These are phyloP conservation scores for Saturnispora diversa DNA, from an alignment of 805 yeast species.

Conservation along the genomic window DNA sequence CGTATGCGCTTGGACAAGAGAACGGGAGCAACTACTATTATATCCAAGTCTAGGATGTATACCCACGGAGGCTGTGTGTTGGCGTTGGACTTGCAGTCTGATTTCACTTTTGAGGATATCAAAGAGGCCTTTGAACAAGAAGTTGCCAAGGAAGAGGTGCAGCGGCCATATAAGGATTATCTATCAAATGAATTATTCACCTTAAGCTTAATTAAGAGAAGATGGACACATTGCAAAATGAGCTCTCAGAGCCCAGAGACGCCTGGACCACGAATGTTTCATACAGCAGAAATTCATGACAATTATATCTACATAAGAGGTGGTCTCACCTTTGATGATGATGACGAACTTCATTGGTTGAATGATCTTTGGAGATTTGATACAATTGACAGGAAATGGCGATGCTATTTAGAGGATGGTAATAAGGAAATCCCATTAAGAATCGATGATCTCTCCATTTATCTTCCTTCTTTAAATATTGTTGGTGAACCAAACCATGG, in stretches of 20 bases:
- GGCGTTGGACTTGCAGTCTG: conserved; percentile 40
- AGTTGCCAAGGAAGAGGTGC: conserved; percentile 7
- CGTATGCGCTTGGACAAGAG: conserved; percentile 49
- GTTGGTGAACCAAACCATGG: conserved; percentile 34
- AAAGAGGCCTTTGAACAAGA: conserved; percentile 30
- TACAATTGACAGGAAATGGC: conserved; percentile 46
- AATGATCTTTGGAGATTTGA: conserved; percentile 69
- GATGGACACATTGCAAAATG: conserved; percentile 42
- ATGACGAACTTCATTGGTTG: conserved; percentile 34
- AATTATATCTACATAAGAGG: conserved; percentile 55
- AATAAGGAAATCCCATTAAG: conserved; percentile 28
- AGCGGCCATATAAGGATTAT: conserved; percentile 23
- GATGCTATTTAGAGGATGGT: conserved; percentile 35
- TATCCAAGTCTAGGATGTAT: conserved; percentile 51
- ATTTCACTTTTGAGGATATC: conserved; percentile 34
- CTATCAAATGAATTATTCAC: conserved; percentile 59
- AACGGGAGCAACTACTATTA: conserved; percentile 58
- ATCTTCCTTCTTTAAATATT: conserved; percentile 32
- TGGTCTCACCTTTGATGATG: conserved; percentile 43
- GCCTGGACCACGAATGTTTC: conserved; percentile 49
- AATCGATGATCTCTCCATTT: conserved; percentile 45
- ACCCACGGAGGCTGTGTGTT: conserved; percentile 63
- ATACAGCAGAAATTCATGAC: conserved; percentile 44
- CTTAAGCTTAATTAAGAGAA: conserved; percentile 48
- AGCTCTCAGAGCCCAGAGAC: conserved; percentile 7